Base-by-base conservation (phyloP, 2,329 filamentous ascomycete genomes). In the Aureobasidium sp. region DNA sequence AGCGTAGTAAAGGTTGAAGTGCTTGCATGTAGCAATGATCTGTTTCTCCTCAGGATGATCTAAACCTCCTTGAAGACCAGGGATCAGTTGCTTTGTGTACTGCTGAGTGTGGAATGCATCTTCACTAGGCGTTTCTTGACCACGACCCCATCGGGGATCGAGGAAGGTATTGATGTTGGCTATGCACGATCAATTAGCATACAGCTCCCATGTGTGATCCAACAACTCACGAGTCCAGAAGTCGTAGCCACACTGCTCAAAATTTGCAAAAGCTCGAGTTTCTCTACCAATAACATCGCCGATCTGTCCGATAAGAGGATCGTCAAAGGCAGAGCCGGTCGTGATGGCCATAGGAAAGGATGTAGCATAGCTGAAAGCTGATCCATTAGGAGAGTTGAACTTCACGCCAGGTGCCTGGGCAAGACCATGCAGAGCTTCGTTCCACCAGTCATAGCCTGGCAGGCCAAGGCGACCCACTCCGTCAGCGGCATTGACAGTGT, bases 261-360 rank as follows among this genome's bases (percentile, higher is more conserved):
- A 79, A 66, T 89, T 89, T 67, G 77, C 84, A 68, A 87, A 89
- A 0, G 86, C 85, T 37, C 86, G 77, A 0, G 83, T 83, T 68
- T 89, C 86, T 0, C 81, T 87, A 2, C 75, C 76, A 36, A 85
- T 78, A 7, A 84, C 78, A 1, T 71, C 75, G 2, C 79, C 86
- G 2, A 89, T 80, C 4, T 79, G 73, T 21, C 78, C 70, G 64
- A 89, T 81, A 36, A 89, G 71, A 0, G 79, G 78, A 65, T 87
- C 84, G 65, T 89, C 84, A 64, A 89, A 86, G 0, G 85, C 80
- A 0, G 86, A 84, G 25, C 81, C 81, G 66, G 85, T 80, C 2
- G 81, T 72, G 57, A 89, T 86, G 0, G 86, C 85, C 69, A 83
- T 80, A 0, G 86, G 85, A 67, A 88, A 89, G 0, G 82, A 84